Evolutionary conservation across 163 green algal species (phyloP), one percentile per base, ranked within the genome.

Genomic region (Coccomyxa subellipsoidea): DNA sequence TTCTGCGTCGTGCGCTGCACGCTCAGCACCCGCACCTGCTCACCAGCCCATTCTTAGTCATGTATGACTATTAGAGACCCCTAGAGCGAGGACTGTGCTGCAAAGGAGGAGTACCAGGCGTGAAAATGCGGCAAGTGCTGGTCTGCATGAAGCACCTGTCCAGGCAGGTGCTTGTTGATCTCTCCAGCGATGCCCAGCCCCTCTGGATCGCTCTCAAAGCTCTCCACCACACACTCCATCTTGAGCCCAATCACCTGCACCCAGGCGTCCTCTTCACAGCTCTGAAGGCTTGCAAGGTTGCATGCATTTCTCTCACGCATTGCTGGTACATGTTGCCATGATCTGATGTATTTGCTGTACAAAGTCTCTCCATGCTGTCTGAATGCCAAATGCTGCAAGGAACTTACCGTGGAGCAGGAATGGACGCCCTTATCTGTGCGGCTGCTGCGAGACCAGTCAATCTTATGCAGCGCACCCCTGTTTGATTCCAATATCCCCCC

Each of bases 361-460:
- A n/a, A n/a, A n/a, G n/a, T n/a, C n/a, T n/a, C n/a, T n/a, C n/a
- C n/a, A n/a, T n/a, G n/a, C n/a, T n/a, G n/a, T n/a, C n/a, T n/a
- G n/a, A n/a, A n/a, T 66, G 47, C 12, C 12, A 29, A 66, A 12
- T 12, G 47, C 47, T 66, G 47, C 47, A 66, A 32, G 66, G 32
- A 23, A 38, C 47, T 36, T 70, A 95, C 93, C 21, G 92, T 96
- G 36, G 86, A 83, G 27, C 96, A 83, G 4, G 91, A 94, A 87
- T 97, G 94, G 59, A 97, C 94, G 29, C 92, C 93, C 85, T 96
- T 96, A 87, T 97, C 94, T 4, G 94, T 97, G 38, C 93, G 85
- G 80, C 90, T 95, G 85, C 88, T 92, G 38, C 94, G 87, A 1
- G 81, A 89, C 94, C 94, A 97, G 27, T 69, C 66, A 66, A 93